These are phyloP conservation scores for Caryopteris hybrid DNA, from an alignment of 305 asterid species.

Conservation along the genomic window DNA sequence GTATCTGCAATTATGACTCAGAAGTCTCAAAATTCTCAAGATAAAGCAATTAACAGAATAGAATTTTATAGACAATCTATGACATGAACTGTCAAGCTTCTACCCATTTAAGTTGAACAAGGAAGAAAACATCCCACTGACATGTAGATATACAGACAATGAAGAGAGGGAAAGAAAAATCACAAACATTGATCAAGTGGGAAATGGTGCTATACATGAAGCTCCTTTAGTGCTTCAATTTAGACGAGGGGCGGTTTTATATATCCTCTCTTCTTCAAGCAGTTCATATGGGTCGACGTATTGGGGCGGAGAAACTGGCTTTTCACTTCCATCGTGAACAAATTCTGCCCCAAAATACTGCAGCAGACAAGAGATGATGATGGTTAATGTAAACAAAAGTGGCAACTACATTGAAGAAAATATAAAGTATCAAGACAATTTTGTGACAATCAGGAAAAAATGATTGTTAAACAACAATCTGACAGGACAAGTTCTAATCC, in stretches of 20 bases:
- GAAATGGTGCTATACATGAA: constrained; percentile 26
- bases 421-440: no score
- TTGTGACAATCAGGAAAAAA: no score
- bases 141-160: constrained; percentile 12
- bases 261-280: constrained; percentile 74
- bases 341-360: constrained; percentile 85
- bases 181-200: background rate
- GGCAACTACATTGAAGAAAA: no score
- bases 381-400: background rate
- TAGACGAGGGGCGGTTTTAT: constrained; percentile 55
- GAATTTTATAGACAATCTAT: background rate
- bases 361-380: constrained; percentile 14
- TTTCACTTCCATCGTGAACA: constrained; percentile 54
- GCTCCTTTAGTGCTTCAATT: constrained; percentile 36
- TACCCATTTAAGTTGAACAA: background rate
- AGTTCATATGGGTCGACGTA: constrained; percentile 74
- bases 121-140: background rate
- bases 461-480: no score
- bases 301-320: constrained; percentile 37
- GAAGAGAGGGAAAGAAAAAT: background rate
- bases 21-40: no score
- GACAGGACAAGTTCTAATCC: background rate
- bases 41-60: background rate
- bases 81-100: background rate
- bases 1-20: no score